A percentile compares a stretch with the other conserved stretches of the same genome.
Evolutionary conservation across 768 basidiomycete genomes (phyloP).

Genomic region (Saitozyma sp.): DNA sequence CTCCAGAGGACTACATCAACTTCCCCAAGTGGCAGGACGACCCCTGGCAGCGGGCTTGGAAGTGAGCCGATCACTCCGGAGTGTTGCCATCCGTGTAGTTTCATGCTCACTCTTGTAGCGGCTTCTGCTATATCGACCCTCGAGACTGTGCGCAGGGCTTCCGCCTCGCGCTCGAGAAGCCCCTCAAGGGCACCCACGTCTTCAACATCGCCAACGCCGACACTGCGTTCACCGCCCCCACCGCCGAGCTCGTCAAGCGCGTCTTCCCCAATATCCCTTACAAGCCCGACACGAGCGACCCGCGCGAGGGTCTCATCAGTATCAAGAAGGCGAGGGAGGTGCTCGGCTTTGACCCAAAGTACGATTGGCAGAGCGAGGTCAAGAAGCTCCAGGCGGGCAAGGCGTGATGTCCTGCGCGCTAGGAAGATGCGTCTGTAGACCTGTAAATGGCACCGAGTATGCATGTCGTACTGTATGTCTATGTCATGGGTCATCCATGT

Average conservation of each 20-base stretch:
- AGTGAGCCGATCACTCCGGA: constrained; percentile 40
- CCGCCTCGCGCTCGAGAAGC: constrained; percentile 39
- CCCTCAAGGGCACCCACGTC: constrained; percentile 40
- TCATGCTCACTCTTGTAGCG: constrained; percentile 23
- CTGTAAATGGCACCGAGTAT: neutral
- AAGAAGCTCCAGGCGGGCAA: constrained; percentile 23
- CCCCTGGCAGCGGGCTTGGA: constrained; percentile 41
- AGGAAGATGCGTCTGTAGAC: too few relatives aligned
- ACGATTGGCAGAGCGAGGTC: constrained; percentile 45
- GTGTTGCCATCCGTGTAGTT: neutral
- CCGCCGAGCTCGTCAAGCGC: constrained; percentile 41
- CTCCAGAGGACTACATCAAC: constrained; percentile 42
- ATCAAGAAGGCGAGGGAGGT: constrained; percentile 49
- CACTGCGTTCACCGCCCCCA: constrained; percentile 33
- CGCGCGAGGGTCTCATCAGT: constrained; percentile 41
- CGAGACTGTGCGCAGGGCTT: constrained; percentile 49
- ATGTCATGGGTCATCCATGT: neutral
- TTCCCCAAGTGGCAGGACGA: constrained; percentile 47
- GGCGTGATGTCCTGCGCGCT: neutral
- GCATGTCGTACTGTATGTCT: neutral
- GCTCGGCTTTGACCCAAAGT: constrained; percentile 43
- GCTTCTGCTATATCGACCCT: constrained; percentile 49
- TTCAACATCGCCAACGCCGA: constrained; percentile 51
- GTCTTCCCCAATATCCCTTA: constrained; percentile 42
- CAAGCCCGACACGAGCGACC: constrained; percentile 42